Evolutionary conservation across 208 protist species (phyloP), one percentile per base, ranked within the genome.

Genomic region (Crithidia acanthocephali): DNA sequence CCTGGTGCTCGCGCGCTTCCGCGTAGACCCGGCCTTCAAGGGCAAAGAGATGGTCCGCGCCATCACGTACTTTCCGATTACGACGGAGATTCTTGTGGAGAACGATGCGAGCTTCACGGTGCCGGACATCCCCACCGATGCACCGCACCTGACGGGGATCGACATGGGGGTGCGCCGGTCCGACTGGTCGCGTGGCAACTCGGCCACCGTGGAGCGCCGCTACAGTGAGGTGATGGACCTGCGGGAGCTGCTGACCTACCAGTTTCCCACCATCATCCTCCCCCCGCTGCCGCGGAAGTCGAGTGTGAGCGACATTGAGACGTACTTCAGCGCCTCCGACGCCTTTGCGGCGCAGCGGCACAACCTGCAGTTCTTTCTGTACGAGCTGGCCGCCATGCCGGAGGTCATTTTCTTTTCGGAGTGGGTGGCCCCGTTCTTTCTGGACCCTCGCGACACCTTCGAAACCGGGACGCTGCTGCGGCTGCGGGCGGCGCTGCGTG

Each of bases 161-260:
- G 76, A 84, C 52, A 63, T 68, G 35, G 83, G 85, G 16, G 69
- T 95, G 53, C 37, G 74, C 35, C 78, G 80, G 22, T 88, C 77
- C 59, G 72, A 86, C 50, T 95, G 87, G 90, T 79, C 69, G 13
- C 66, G 77, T 22, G 83, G 78, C 51, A 76, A 72, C 50, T 74
- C 69, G 13, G 76, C 79, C 15, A 78, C 61, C 33, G 77, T 93
- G n/a, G 81, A 94, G 64, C 88, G 91, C 6, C 81, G 91, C 15
- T 96, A 96, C 82, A 93, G 83, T 57, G 91, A 96, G 78, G 47
- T 96, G 56, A 62, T 87, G 32, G 80, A 84, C 44, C 81, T 96
- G 56, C 88, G 91, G 0, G 64, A 81, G 28, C 70, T 94, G 23
- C 81, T 96, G 9, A 74, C 73, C 27, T 87, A 85, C 57, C 87